Percentiles rank a stretch among this genome's conserved stretches.
phyloP scores from a whole-genome alignment of 2,329 filamentous ascomycete genomes.

The Dactylellina cionopaga region DNA sequence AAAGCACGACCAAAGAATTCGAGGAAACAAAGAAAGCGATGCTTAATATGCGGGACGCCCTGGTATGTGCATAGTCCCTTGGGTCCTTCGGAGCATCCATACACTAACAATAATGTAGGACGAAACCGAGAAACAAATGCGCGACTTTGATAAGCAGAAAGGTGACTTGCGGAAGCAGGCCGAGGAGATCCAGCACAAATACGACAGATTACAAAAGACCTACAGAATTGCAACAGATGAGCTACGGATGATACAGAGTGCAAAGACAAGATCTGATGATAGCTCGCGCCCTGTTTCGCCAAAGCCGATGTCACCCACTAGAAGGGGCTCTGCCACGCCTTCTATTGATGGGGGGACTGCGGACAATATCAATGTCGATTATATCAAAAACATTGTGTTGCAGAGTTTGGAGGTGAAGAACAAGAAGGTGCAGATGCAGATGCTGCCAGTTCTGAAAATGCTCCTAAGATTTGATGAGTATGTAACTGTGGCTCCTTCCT shows the following conservation, averaged over 20 bases:
- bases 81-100: too few relatives aligned
- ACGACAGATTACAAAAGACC: conserved; percentile 81
- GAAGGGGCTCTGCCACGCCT: conserved; percentile 43
- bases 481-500: too few relatives aligned
- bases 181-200: conserved; percentile 78
- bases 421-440: conserved; percentile 76
- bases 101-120: conserved; percentile 63
- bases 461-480: conserved; percentile 74
- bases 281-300: conserved; percentile 35
- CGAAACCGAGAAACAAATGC: conserved; percentile 83
- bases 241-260: conserved; percentile 55
- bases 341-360: conserved; percentile 26
- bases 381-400: conserved; percentile 81
- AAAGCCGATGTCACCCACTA: conserved; percentile 41
- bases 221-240: conserved; percentile 64
- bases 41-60: conserved; percentile 77
- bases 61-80: conserved; percentile 61
- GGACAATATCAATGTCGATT: conserved; percentile 67
- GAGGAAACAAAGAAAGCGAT: conserved; percentile 80
- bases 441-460: conserved; percentile 80
- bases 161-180: conserved; percentile 77
- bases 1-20: conserved; percentile 76
- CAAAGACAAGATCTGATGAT: conserved; percentile 41
- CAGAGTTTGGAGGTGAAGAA: conserved; percentile 85
- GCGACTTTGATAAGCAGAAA: conserved; percentile 84